Evolutionary conservation across 768 basidiomycete species (phyloP), one percentile per base, ranked within the genome.

Genomic region (Russula brevipes): DNA sequence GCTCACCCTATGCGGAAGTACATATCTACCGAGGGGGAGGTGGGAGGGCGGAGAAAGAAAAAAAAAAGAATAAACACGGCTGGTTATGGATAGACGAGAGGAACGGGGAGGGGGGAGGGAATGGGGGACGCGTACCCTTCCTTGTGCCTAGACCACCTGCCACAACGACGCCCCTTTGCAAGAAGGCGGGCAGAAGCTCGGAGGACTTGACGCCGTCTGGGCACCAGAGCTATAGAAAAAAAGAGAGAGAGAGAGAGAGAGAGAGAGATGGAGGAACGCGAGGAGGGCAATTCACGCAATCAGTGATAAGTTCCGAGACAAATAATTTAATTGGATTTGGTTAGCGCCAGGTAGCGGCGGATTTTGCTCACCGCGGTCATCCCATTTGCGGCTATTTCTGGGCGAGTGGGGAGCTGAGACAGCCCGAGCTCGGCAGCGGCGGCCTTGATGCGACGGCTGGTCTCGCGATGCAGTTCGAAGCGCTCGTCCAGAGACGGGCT

Each of bases 1-100:
- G 24, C 56, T 44, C 63, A 83, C 82, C 94, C 94, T 58, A 97
- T 85, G 55, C 94, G 87, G 87, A 96, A 94, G 75, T 96, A 96
- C 70, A 86, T 88, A 71, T 88, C 89, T 89, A 66, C 31, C 24
- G 24, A 24, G 24, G 24, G 24, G 24, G 24, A 24, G 24, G 24
- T 24, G 24, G 24, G 24, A 24, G 24, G 24, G 24, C 24, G 1
- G 24, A 24, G 65, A 30, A 11, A n/a, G n/a, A 17, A 16, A 46
- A 42, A 50, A 19, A 63, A 38, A 39, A 45, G n/a, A 24, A 65
- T 73, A 45, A 71, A 35, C 12, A 12, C 44, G 41, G 16, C 12
- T 10, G 12, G 41, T 14, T 2, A 14, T 14, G 8, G 41, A 16
- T 10, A 8, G 38, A 35, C 53, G 36, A 54, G 41, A 24, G 50